These are phyloP conservation scores for Trichoderma sp. DNA, from an alignment of 2,329 filamentous ascomycete species.

Conservation along the genomic window DNA sequence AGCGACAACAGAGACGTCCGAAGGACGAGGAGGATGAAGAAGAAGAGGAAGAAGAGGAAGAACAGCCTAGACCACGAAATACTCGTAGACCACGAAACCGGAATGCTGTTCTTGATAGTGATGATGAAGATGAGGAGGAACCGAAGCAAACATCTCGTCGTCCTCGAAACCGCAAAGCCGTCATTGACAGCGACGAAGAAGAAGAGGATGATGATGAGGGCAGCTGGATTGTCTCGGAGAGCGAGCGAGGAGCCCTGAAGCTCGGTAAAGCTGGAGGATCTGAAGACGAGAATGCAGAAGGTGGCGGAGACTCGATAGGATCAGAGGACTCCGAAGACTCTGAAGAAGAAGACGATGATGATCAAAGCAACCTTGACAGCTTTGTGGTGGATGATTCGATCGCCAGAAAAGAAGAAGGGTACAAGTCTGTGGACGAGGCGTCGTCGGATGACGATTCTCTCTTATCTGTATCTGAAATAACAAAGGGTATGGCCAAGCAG, in stretches of 20 bases:
- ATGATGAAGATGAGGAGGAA: constrained; percentile 52
- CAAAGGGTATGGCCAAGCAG: constrained; percentile 41
- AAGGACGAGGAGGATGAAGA: constrained; percentile 32
- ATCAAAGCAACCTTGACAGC: constrained; percentile 53
- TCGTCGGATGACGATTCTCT: constrained; percentile 36
- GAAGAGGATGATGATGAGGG: constrained; percentile 60
- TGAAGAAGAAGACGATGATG: constrained; percentile 57
- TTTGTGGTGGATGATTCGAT: constrained; percentile 57
- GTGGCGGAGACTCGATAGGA: constrained; percentile 76
- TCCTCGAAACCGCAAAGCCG: constrained; percentile 53
- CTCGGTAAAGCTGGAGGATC: constrained; percentile 78
- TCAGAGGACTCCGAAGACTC: constrained; percentile 64
- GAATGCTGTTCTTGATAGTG: constrained; percentile 64
- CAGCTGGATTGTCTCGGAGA: constrained; percentile 76
- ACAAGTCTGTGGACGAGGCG: constrained; percentile 29
- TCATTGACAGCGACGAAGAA: constrained; percentile 65
- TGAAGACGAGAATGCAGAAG: constrained; percentile 87
- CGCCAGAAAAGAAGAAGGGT: constrained; percentile 36
- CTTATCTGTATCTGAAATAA: constrained; percentile 39
- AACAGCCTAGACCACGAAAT: constrained; percentile 24
- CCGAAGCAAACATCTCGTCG: constrained; percentile 40
- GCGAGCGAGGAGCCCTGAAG: constrained; percentile 59
- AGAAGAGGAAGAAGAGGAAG: constrained; percentile 31
- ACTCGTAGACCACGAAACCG: constrained; percentile 49
- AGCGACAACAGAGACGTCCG: constrained; percentile 40